A percentile compares a stretch with the other conserved stretches of the same genome.
phyloP scores from a whole-genome alignment of 768 basidiomycete genomes.

The Suillus americanus region DNA sequence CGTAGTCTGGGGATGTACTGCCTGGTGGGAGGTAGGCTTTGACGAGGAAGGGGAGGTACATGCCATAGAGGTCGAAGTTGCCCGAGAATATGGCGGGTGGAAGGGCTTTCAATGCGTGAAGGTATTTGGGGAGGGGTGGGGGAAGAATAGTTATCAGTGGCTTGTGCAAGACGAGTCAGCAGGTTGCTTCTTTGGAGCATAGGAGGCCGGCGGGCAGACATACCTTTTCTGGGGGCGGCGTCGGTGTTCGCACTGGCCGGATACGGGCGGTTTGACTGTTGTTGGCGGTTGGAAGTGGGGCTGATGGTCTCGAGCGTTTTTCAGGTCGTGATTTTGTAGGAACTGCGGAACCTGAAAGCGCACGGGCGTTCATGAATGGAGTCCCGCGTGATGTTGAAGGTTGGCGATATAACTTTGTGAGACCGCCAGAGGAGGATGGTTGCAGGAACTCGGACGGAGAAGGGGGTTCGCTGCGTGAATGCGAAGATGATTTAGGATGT shows the following conservation, averaged over 20 bases:
- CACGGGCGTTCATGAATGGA: not conserved
- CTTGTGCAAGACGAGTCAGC: not conserved
- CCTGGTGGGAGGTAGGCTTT: slow-evolving; percentile 32
- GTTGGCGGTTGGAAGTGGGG: not conserved
- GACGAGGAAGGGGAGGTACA: slow-evolving; percentile 37
- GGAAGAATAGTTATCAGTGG: not conserved
- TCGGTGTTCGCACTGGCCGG: not conserved
- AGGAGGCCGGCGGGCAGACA: not conserved
- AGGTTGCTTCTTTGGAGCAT: not conserved
- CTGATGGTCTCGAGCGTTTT: not conserved
- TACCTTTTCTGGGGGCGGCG: not conserved
- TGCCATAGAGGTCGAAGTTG: slow-evolving; percentile 41
- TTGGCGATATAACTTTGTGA: not conserved
- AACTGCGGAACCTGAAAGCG: not conserved
- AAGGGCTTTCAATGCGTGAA: not conserved
- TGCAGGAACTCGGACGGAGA: not conserved
- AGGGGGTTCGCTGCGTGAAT: not conserved
- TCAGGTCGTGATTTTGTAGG: not conserved
- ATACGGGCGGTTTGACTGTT: not conserved
- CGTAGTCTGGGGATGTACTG: slow-evolving; percentile 26
- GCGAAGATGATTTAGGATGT: not conserved
- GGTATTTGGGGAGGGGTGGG: not conserved
- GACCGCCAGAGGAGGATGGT: not conserved
- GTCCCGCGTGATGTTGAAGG: not conserved
- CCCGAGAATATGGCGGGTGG: slow-evolving; percentile 26